Evolutionary conservation across 2,329 filamentous ascomycete species (phyloP), one percentile per base, ranked within the genome.

Genomic region (Cordyceps fumosorosea): DNA sequence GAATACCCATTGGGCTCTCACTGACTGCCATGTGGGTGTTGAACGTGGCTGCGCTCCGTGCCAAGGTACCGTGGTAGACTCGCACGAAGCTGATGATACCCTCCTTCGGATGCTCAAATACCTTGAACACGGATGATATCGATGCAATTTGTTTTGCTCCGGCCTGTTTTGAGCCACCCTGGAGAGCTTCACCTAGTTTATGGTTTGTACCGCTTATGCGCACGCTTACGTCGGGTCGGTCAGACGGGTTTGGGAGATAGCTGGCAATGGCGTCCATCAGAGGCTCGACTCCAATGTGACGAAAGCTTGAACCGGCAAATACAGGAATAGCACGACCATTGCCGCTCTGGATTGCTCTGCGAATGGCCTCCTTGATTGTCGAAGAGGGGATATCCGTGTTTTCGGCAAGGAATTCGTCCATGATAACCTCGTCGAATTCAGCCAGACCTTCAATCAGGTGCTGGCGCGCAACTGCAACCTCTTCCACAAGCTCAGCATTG

Each of bases 201-300:
- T 74, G 65, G 42, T 71, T 74, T 0, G 81, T 79, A n/a, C 84
- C 77, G 0, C 86, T 88, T 3, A 93, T 77, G 57, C 84, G 89
- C 57, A 97, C 84, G 67, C 92, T 87, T 0, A 91, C 84, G 69
- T 93, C 89, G 10, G 91, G 89, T 20, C 90, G 82, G 70, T 97
- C 91, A 1, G 81, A 77, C 0, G 95, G 95, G 66, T 86, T 90
- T 0, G 95, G 95, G 2, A 98, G 80, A 52, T 97, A 88, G 70
- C 97, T 90, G 10, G 91, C 85, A 14, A 98, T 86, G 44, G 91
- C 91, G 72, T 98, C 92, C 59, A 98, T 83, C 24, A 99, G 80
- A 32, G 93, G 91, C 72, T 97, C 91, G 4, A 98, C 92, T 8
- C 95, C 95, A 65, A 98, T 91, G 66, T 98, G 96, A 48, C 89